Evolutionary conservation across 2,329 filamentous ascomycete genomes (phyloP), one percentile per base, ranked within the genome.

Genomic region (Decorospora gaudefroyi): DNA sequence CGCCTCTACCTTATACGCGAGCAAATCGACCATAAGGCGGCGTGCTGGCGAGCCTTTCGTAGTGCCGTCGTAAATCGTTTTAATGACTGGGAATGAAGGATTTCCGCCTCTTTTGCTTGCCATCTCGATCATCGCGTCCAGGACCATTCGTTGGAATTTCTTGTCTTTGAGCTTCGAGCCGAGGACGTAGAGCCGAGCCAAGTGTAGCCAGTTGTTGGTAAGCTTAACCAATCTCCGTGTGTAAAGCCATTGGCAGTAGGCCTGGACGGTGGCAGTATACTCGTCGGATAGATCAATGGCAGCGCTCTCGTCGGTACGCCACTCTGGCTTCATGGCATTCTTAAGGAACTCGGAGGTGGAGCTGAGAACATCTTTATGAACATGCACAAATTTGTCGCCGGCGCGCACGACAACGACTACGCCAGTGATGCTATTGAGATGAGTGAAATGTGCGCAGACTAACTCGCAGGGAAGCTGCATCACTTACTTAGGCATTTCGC

Each of bases 231-330:
- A 2, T 2, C 2, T 42, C 2, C 11, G 15, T 1, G 43, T 35
- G 15, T 47, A 47, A 2, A 47, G 10, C 38, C 38, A 47, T 4
- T 21, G 26, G 34, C 21, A 15, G 12, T 56, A 59, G 4, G 29
- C 7, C 6, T 26, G 32, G 29, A 57, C 52, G 2, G 12, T 13
- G 1, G 13, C 17, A 0, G 33, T 36, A 6, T 44, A 9, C 8
- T 45, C 44, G 1, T 47, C 31, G 1, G 36, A 19, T 8, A 59
- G 19, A 3, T 35, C 27, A 11, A 54, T 37, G 1, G 27, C 31
- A 3, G 39, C 18, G 0, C 29, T 21, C 12, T 4, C 4, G 33
- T 35, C 13, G 25, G 29, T 3, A 17, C 12, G n/a, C 33, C 34
- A 44, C 2, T 47, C 23, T 4, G 12, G 16, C 17, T 42, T 42